Evolutionary conservation across 257 asterid species (phyloP), one percentile per base, ranked within the genome.

Genomic region (Misopates orontium): DNA sequence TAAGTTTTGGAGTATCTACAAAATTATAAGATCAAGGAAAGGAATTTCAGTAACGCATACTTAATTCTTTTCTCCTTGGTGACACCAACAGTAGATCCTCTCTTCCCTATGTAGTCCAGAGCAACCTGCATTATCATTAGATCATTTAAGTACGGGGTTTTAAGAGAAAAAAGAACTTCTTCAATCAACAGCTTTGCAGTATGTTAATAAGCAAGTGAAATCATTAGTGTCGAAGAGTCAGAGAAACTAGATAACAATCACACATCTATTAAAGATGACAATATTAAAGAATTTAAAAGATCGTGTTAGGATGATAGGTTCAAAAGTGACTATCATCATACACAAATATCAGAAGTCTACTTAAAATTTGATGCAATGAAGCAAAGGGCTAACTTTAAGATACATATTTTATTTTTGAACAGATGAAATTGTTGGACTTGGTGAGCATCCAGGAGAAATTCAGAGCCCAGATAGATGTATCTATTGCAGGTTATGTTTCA

Each of bases 41-140:
- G 42, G 51, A 64, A 66, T 64, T 53, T 56, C 63, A 73, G 56
- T 10, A 69, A 60, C 48, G 72, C 95, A 62, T 76, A 90, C 97
- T 90, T 93, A 62, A 93, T 93, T 80, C 97, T 93, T 82, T 86
- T 93, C 79, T 93, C 99, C 79, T 64, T 81, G 49, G 99, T 85
- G 66, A 93, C 99, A 71, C 99, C 99, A 71, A 93, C 95, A 54
- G 97, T 90, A 45, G 97, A 84, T 73, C 97, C 99, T 93, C 99
- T 82, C 71, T 93, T 93, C 42, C 99, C 97, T 54, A 93, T 93
- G 81, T 93, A 93, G 32, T 93, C 99, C 71, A 93, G 83, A 70
- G 99, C 99, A 70, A 93, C 99, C 98, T 92, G 81, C 73, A 28
- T 56, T 44, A 23, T 40, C n/a, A 64, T 45, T 47, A 58, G 47